Percentiles rank a stretch among this genome's conserved stretches.
These are phyloP conservation scores for Kwoniella sp. DNA, from an alignment of 768 basidiomycete species.

Conservation along the genomic window DNA sequence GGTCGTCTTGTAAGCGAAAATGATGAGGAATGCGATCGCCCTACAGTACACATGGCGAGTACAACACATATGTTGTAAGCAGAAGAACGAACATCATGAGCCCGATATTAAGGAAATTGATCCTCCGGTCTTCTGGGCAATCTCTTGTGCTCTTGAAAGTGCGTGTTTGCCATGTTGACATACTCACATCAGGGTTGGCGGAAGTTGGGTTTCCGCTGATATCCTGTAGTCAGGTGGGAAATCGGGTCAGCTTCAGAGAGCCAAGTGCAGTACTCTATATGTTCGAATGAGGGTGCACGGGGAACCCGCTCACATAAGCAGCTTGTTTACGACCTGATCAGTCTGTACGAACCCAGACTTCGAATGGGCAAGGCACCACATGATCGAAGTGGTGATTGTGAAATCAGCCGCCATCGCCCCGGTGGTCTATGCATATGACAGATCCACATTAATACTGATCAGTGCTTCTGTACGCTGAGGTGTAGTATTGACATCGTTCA, in stretches of 20 bases:
- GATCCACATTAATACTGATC: too few species aligned
- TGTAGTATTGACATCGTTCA: too few species aligned
- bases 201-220: conserved; percentile 11
- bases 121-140: too few species aligned
- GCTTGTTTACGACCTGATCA: conserved; percentile 12
- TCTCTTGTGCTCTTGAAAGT: too few species aligned
- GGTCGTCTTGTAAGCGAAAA: conserved; percentile 14
- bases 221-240: not conserved
- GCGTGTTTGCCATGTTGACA: too few species aligned
- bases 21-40: conserved; percentile 12
- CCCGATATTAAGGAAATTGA: too few species aligned
- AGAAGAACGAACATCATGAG: too few species aligned
- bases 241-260: not conserved
- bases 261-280: not conserved
- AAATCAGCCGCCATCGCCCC: conserved; percentile 18
- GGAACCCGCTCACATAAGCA: conserved; percentile 3
- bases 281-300: not conserved
- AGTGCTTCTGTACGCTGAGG: too few species aligned
- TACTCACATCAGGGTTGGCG: conserved; percentile 13
- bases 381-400: conserved; percentile 9
- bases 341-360: conserved; percentile 11
- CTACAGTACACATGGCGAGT: not conserved
- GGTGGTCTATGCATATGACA: not conserved
- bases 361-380: not conserved
- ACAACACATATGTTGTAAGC: too few species aligned